phyloP scores from a whole-genome alignment of 176 grass and related monocot genomes.

The Oryza nivara region DNA sequence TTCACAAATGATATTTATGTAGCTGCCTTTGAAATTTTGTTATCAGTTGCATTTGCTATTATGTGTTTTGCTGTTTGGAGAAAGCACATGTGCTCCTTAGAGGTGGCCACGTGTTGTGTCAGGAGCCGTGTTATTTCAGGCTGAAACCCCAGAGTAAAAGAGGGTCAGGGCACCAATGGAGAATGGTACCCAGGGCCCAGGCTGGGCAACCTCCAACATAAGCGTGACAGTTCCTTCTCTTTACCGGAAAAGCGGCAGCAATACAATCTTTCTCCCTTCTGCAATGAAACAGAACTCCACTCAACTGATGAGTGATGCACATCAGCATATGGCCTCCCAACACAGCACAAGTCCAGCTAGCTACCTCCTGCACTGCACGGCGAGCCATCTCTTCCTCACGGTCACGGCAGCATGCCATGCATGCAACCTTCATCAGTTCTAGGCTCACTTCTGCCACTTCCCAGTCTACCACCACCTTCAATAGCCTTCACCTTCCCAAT shows the following conservation, averaged over 20 bases:
- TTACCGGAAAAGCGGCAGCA: neutral
- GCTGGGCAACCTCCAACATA: neutral
- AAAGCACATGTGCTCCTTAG: neutral
- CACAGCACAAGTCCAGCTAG: too few relatives aligned
- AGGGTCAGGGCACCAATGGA: too few relatives aligned
- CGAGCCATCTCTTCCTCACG: neutral
- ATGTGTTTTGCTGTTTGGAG: neutral
- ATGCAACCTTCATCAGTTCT: too few relatives aligned
- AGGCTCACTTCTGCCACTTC: neutral
- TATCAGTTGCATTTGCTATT: neutral
- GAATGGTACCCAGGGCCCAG: neutral
- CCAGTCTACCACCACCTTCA: neutral
- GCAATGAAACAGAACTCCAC: neutral
- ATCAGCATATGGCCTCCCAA: neutral
- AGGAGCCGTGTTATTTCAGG: neutral
- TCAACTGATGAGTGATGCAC: too few relatives aligned
- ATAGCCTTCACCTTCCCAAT: neutral
- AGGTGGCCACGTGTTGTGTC: neutral
- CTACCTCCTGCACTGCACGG: too few relatives aligned
- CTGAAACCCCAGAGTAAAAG: neutral
- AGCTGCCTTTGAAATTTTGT: constrained; percentile 10
- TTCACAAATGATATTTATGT: constrained; percentile 5
- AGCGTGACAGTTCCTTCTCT: neutral
- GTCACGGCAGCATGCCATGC: too few relatives aligned
- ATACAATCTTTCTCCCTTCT: neutral